Evolutionary conservation across 2,329 filamentous ascomycete species (phyloP).

Genomic region (Reticulascus tulasneorum): DNA sequence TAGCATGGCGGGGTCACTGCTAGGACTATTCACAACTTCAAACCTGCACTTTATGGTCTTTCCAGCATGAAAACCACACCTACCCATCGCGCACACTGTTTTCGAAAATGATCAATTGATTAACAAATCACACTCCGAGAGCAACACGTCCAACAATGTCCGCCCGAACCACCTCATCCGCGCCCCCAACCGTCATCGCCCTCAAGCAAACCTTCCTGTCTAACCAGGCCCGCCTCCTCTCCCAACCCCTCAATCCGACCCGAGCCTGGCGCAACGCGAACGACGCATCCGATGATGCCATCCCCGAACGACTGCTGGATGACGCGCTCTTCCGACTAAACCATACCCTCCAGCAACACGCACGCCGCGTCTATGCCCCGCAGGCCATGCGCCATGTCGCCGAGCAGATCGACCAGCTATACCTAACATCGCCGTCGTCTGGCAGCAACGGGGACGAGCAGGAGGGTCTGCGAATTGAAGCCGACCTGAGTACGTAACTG

Average conservation of each 20-base stretch:
- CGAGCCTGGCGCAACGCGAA: constrained; percentile 48
- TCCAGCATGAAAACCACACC: too few relatives aligned
- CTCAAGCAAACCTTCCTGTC: constrained; percentile 63
- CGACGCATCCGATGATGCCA: constrained; percentile 32
- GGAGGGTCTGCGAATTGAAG: constrained; percentile 33
- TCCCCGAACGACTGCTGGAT: constrained; percentile 48
- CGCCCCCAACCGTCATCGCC: constrained; percentile 52
- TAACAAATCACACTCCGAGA: too few relatives aligned
- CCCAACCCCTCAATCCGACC: constrained; percentile 54
- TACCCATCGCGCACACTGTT: too few relatives aligned
- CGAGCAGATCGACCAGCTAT: constrained; percentile 67
- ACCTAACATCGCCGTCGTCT: constrained; percentile 39
- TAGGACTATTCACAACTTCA: too few relatives aligned
- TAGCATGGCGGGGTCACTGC: too few relatives aligned
- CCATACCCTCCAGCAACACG: constrained; percentile 60
- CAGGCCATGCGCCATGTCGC: constrained; percentile 68
- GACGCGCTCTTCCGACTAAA: constrained; percentile 58
- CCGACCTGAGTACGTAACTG: constrained; percentile 39
- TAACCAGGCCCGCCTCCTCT: constrained; percentile 59
- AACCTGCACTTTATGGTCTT: too few relatives aligned
- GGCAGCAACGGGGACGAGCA: constrained; percentile 30
- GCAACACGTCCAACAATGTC: background rate
- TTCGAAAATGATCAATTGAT: too few relatives aligned
- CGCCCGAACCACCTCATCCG: constrained; percentile 21
- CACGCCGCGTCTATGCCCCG: constrained; percentile 60